phyloP scores from a whole-genome alignment of 305 asterid species.

The Solanum hybrid region DNA sequence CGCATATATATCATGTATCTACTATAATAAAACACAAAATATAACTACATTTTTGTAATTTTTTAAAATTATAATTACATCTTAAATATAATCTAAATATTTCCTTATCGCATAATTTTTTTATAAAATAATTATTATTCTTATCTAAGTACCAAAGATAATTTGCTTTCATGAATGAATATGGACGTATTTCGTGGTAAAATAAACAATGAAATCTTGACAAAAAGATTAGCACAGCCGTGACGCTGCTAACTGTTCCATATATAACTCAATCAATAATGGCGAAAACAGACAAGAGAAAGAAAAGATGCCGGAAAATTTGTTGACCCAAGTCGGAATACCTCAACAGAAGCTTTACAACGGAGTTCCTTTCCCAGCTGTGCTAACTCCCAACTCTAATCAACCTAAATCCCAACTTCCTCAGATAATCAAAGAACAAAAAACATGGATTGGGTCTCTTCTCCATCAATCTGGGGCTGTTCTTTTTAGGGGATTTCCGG shows the following conservation, averaged over 20 bases:
- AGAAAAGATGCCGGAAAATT: slow-evolving; percentile 10
- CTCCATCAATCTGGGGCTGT: slow-evolving; percentile 60
- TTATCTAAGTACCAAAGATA: too few species aligned
- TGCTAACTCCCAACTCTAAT: slow-evolving; percentile 29
- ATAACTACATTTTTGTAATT: too few species aligned
- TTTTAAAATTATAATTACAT: background rate
- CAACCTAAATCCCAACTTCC: slow-evolving; percentile 11
- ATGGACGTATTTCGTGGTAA: background rate
- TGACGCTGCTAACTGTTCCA: background rate
- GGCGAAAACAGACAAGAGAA: background rate
- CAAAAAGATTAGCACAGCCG: background rate
- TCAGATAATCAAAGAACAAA: slow-evolving; percentile 35
- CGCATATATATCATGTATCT: background rate
- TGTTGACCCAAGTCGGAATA: slow-evolving; percentile 29
- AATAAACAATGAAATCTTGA: background rate
- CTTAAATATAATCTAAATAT: too few species aligned
- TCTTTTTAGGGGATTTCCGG: slow-evolving; percentile 53
- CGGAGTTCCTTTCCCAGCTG: slow-evolving; percentile 47
- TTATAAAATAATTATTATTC: background rate
- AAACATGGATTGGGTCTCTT: slow-evolving; percentile 44
- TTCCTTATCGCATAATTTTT: background rate
- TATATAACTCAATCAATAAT: background rate
- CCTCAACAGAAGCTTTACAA: slow-evolving; percentile 44
- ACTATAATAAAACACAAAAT: too few species aligned
- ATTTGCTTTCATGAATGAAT: background rate